Base-by-base conservation (phyloP, 495 filamentous ascomycete genomes). In the Monascus purpureus region DNA sequence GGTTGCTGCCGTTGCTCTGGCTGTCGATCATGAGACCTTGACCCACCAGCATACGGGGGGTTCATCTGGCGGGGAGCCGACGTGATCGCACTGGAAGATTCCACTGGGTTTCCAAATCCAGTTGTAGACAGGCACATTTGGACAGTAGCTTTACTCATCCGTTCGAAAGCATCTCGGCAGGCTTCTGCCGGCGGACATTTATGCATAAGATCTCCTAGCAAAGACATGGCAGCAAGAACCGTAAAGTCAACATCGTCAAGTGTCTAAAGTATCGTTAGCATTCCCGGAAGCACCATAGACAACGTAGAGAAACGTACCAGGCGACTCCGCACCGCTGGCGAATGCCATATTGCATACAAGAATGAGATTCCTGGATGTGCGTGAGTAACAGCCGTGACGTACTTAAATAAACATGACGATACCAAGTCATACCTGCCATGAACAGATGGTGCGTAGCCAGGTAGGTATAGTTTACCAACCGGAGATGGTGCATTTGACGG, bases 181-280 rank as follows among this genome's bases (percentile, higher is more conserved):
- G 78, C 77, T 60, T 83, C 79, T 6, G 80, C 80, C 0, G 80
- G 80, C 8, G 80, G 81, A 43, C 80, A 86, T 50, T 82, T 81
- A 33, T 78, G 72, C 38, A 79, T 77, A 29, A 86, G 50, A 45
- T 85, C 80, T 6, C 68, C 70, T 1, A 86, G 60, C 3, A 86
- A 79, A n/a, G 88, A 94, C 12, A 79, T 94, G 14, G 85, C 88
- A n/a, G 87, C 83, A 31, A 94, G 70, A 13, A 95, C 81, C 7
- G 88, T 94, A 47, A 93, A 93, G 46, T 96, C 88, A 13, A 96
- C 84, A 47, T 95, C 88, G 41, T 95, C 87, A 55, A 93, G 77
- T 4, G 82, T 77, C 81, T 90, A 42, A 8, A 36, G 3, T 17
- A 16, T 38, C 8, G 30, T 25, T 8, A 37, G 27, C 5, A 32